Conservation (phyloP, 106 monocot genomes). For the Dendrobium catenatum region DNA sequence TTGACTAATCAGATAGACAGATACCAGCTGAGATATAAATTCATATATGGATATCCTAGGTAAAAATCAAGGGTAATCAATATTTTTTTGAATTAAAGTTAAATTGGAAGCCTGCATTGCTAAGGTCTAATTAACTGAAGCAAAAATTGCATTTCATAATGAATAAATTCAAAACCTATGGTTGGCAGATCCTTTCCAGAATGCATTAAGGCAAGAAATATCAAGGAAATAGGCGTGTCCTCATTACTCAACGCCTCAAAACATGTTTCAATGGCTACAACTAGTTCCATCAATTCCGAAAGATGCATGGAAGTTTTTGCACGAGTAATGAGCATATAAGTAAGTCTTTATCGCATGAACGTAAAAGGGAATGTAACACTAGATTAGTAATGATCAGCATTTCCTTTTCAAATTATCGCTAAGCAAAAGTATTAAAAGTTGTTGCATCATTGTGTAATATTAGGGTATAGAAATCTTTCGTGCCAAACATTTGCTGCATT, state of each 20-base stretch:
- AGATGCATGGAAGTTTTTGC: not conserved
- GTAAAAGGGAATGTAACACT: not conserved
- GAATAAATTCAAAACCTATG: not conserved
- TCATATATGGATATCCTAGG: not conserved
- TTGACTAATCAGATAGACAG: not conserved
- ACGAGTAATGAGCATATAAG: not conserved
- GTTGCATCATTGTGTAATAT: not conserved
- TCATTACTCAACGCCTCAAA: not conserved
- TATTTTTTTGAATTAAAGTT: not conserved
- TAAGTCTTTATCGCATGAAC: not conserved
- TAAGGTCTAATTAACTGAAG: not conserved
- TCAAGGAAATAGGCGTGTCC: not conserved
- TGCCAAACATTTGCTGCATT: not conserved
- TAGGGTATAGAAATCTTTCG: not conserved
- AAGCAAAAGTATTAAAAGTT: not conserved
- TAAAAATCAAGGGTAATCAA: not conserved
- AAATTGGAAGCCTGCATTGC: not conserved
- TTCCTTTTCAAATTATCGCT: not conserved
- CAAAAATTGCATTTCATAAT: not conserved
- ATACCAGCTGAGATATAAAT: not conserved
- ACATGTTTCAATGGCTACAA: not conserved
- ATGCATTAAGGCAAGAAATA: not conserved
- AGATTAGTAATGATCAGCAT: not conserved
- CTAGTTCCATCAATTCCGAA: not conserved
- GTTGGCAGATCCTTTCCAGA: not conserved